phyloP scores from a whole-genome alignment of 305 asterid genomes.

The Andrographis paniculata region DNA sequence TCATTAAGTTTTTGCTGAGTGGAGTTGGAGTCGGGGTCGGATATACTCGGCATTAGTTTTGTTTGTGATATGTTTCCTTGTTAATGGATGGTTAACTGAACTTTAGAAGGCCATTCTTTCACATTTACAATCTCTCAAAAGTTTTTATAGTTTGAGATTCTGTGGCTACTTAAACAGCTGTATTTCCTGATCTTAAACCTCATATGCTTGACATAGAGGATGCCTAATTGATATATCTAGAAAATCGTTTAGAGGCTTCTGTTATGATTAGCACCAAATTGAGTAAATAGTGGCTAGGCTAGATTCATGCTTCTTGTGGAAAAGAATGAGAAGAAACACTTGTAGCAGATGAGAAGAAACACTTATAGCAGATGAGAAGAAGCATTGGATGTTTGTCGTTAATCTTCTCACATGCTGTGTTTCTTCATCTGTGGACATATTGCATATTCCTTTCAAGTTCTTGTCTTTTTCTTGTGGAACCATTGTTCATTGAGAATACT shows the following conservation, averaged over 20 bases:
- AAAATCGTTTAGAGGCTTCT: constrained; percentile 10
- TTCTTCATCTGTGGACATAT: too few relatives aligned
- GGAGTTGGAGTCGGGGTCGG: too few relatives aligned
- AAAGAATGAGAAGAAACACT: constrained; percentile 14
- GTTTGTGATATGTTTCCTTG: not conserved
- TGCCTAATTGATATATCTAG: constrained; percentile 5
- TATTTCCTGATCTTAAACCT: too few relatives aligned
- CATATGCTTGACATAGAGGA: too few relatives aligned
- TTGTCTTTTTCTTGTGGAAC: too few relatives aligned
- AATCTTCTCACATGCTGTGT: too few relatives aligned
- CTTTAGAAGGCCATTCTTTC: not conserved
- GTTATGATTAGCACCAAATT: constrained; percentile 4
- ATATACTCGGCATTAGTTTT: not conserved
- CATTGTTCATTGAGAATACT: constrained; percentile 17
- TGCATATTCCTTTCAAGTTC: too few relatives aligned
- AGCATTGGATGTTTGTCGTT: constrained; percentile 24
- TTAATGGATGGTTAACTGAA: constrained; percentile 4
- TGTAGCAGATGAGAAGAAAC: too few relatives aligned
- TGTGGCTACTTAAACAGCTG: too few relatives aligned
- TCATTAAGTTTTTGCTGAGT: too few relatives aligned
- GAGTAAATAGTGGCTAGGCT: constrained; percentile 1
- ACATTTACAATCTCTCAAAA: not conserved
- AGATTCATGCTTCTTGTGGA: constrained; percentile 19
- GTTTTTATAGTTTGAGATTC: too few relatives aligned
- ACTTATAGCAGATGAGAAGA: constrained; percentile 13